Evolutionary conservation across 208 protist species (phyloP), one percentile per base, ranked within the genome.

Genomic region (Acanthamoeba divionensis): DNA sequence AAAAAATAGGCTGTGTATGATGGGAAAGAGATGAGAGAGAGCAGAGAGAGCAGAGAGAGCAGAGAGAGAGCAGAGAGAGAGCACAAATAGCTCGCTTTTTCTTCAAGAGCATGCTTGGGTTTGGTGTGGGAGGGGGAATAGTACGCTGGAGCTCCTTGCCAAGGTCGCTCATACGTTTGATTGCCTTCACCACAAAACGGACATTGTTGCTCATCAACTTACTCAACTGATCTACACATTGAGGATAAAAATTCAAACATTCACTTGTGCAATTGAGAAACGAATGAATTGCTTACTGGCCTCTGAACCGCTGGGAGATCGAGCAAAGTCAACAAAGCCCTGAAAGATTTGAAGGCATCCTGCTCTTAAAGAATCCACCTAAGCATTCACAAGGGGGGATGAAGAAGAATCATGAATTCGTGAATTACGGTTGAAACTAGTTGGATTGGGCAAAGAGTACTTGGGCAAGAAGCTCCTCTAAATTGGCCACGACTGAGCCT

Each of bases 381-480:
- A 41, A 12, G 3, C 29, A 80, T n/a, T 6, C 67, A 55, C 5
- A 10, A 26, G 6, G 8, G n/a, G 38, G 24, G 8, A 77, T 8
- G 15, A 44, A 77, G 38, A 13, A 77, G 6, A 41, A 80, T 29
- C 57, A n/a, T n/a, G 7, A 4, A 29, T 65, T 65, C 26, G 57
- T 65, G 8, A 75, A 69, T 29, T 36, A 21, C 62, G 15, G 24
- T 10, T 36, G 9, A 31, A 69, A 24, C 18, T 13, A 69, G 15
- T 69, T 48, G 5, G 18, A 33, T 13, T 0, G 36, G 31, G 73
- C 57, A 33, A 29, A 41, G 21, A 3, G 1, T 2, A 83, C 73
- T 54, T 83, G 73, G 48, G 41, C 26, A n/a, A 83, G 73, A n/a
- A 83, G 44, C 18, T 83, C 73, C 44, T 83, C 73, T 31, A 83